Conservation (phyloP, 306 rosid genomes). For the Albizia julibrissin region DNA sequence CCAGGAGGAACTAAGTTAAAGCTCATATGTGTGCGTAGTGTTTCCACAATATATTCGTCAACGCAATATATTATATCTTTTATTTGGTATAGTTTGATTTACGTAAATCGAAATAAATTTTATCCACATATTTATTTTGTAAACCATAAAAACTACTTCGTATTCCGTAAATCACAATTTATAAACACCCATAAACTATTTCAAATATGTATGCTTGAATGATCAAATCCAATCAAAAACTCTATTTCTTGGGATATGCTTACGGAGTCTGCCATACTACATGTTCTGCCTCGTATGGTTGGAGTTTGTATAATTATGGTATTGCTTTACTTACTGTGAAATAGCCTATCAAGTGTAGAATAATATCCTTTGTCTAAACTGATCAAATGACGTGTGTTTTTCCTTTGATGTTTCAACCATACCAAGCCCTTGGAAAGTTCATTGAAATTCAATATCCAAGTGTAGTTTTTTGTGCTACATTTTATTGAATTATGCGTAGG, state of each 20-base stretch:
- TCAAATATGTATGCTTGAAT: constrained; percentile 30
- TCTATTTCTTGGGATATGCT: neutral
- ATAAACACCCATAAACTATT: no score
- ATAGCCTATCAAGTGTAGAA: neutral
- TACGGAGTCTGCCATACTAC: neutral
- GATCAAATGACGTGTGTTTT: neutral
- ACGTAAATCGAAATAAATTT: no score
- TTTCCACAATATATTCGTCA: no score
- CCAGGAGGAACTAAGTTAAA: neutral
- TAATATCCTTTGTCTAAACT: neutral
- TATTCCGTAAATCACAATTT: no score
- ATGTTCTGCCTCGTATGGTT: neutral
- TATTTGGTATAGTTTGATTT: no score
- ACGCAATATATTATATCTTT: no score
- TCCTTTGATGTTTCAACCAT: neutral
- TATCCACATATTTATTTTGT: no score
- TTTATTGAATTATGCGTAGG: neutral
- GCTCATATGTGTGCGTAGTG: constrained; percentile 15
- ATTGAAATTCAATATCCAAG: neutral
- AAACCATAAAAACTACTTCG: no score
- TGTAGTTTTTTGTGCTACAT: neutral
- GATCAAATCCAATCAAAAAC: neutral
- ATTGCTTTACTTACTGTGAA: neutral
- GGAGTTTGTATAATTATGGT: neutral
- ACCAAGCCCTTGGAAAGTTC: neutral